phyloP scores from a whole-genome alignment of 108 stramenopile genomes.

The Stephanodiscus triporus region DNA sequence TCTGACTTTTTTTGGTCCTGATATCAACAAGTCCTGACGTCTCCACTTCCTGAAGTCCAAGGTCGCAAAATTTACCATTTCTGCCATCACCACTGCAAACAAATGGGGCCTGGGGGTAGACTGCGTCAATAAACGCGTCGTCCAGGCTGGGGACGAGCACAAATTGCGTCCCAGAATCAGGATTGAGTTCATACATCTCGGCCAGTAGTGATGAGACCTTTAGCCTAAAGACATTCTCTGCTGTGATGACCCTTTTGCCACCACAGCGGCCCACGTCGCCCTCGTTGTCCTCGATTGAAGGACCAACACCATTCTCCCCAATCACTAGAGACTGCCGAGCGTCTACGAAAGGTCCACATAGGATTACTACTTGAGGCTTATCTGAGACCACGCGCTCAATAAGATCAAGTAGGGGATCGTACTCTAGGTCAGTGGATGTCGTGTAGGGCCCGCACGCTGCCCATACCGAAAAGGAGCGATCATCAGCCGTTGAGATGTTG shows the following conservation, averaged over 20 bases:
- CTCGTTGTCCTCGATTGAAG: conserved; percentile 38
- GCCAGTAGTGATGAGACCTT: conserved; percentile 65
- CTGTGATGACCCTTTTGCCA: conserved; percentile 60
- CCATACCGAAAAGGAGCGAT: conserved; percentile 72
- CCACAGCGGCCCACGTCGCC: conserved; percentile 69
- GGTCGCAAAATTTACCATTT: conserved; percentile 50
- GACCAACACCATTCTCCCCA: conserved; percentile 35
- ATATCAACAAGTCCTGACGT: conserved; percentile 18
- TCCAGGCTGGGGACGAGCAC: conserved; percentile 93
- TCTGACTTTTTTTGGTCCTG: neutral
- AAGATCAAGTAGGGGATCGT: conserved; percentile 90
- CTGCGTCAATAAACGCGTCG: conserved; percentile 91
- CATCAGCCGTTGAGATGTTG: conserved; percentile 21
- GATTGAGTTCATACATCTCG: conserved; percentile 52
- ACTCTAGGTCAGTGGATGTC: conserved; percentile 84
- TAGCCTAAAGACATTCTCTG: conserved; percentile 81
- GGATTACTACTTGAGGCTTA: conserved; percentile 90
- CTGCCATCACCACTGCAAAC: neutral
- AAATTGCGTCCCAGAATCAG: conserved; percentile 79
- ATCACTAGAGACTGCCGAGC: conserved; percentile 67
- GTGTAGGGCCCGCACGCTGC: conserved; percentile 92
- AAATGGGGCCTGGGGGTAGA: conserved; percentile 64
- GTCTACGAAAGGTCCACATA: conserved; percentile 97
- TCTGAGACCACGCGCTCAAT: conserved; percentile 57
- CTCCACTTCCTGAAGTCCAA: conserved; percentile 67